Evolutionary conservation across 345 rosid genomes (phyloP), one percentile per base, ranked within the genome.

Genomic region (Eucalyptus paniculata): DNA sequence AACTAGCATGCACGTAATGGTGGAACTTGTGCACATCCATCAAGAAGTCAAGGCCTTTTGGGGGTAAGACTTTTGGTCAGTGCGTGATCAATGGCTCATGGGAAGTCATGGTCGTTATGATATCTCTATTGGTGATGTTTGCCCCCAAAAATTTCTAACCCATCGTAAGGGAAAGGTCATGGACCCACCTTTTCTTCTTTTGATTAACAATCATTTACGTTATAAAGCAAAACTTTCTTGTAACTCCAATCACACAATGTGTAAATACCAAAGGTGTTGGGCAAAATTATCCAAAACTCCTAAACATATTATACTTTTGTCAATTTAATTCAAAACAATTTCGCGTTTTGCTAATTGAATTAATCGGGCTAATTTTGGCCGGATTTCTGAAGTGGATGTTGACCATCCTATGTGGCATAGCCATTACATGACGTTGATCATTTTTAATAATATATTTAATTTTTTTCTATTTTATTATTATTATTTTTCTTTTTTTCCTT

Each of bases 381-480:
- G 19, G 0, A 53, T 53, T 53, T 53, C 56, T 53, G 2, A 53
- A 0, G 10, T 53, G 1, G 10, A 53, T 8, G 4, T 19, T 2
- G 10, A 53, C 5, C 10, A 53, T 53, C 24, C 24, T 53, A 53
- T 53, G 9, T 53, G 10, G 24, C 56, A 53, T 2, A 2, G 5
- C 5, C 56, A 24, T n/a, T n/a, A 53, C 24, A 53, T 19, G 1
- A 53, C 0, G 24, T 53, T 53, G 0, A 53, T 53, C 0, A 53
- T 53, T 53, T 53, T 18, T 53, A 18, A 53, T 53, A 53, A 53
- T 18, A 53, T 18, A 7, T 51, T 51, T 18, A 16, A 50, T 17
- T 50, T 18, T 51, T 51, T 51, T 16, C 1, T 50, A 49, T 49
- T 49, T 50, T 50, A n/a, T 14, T 34, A 34, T 50, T 14, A 13